Evolutionary conservation across 495 filamentous ascomycete genomes (phyloP).

Genomic region (Penicillium waksmanii): DNA sequence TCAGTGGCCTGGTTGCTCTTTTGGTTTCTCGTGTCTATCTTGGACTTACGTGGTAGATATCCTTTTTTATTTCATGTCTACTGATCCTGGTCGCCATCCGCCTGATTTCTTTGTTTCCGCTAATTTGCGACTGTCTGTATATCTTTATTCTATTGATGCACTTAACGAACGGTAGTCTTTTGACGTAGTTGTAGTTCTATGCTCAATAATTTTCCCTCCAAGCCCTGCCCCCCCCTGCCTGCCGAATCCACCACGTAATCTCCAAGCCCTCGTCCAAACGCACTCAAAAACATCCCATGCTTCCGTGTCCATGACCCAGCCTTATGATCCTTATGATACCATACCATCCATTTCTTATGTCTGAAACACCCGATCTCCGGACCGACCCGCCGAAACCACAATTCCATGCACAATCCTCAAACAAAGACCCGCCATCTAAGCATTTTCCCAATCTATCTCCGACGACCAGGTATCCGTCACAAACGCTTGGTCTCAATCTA

Average conservation of each 20-base stretch:
- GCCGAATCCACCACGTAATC: too few relatives aligned
- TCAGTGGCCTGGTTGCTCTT: conserved; percentile 9
- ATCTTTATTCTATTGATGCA: conserved; percentile 35
- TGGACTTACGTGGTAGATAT: conserved; percentile 44
- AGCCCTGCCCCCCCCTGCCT: neutral
- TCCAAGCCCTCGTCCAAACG: neutral
- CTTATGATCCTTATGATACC: too few relatives aligned
- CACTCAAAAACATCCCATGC: too few relatives aligned
- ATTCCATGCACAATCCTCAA: neutral
- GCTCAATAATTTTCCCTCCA: neutral
- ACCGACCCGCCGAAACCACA: neutral
- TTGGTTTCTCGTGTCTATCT: conserved; percentile 34
- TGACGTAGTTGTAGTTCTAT: conserved; percentile 4
- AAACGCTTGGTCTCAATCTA: too few relatives aligned
- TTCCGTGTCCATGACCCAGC: too few relatives aligned
- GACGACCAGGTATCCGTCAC: too few relatives aligned
- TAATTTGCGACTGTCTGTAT: conserved; percentile 30
- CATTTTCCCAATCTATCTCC: too few relatives aligned
- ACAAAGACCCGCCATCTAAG: too few relatives aligned
- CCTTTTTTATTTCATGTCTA: conserved; percentile 41
- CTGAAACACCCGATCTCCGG: neutral
- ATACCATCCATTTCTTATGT: neutral
- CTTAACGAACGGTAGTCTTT: conserved; percentile 18
- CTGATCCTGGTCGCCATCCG: conserved; percentile 37
- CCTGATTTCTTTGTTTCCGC: conserved; percentile 32